Evolutionary conservation across 2,329 filamentous ascomycete genomes (phyloP), one percentile per base, ranked within the genome.

Genomic region (Botrytis squamosa): DNA sequence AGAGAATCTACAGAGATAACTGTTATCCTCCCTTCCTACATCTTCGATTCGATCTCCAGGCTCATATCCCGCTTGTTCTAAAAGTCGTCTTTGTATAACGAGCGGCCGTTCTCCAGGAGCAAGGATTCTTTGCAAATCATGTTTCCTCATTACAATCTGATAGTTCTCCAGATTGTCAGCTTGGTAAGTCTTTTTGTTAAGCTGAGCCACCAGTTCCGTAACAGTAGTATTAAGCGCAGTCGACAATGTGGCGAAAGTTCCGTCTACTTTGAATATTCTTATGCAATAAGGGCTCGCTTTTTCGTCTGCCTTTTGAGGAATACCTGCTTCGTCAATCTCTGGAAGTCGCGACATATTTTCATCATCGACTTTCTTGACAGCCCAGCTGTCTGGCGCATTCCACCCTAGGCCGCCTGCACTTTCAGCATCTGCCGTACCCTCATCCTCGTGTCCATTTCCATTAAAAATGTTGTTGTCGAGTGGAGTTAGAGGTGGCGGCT

Each of bases 351-450:
- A 82, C 70, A 86, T 85, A 75, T 87, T 88, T 72, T 93, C 92
- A 77, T 94, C 91, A 12, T 88, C 89, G 63, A 86, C 86, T 75
- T 90, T 91, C 77, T 93, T 93, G 40, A 98, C 95, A 69, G 93
- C 94, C 96, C 96, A 99, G 81, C 95, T 98, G 82, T 98, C 95
- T 1, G 96, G 95, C 5, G 95, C 95, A 82, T 97, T 93, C 95
- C 95, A 99, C 5, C 89, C 89, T 2, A 91, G 90, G 25, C 75
- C 76, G 42, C 76, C 75, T 33, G 75, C 78, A 57, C 68, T 77
- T 40, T 80, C 77, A n/a, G 77, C 75, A 57, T 81, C 77, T n/a
- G 74, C 62, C 49, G 79, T 81, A 3, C 76, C 77, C 38, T 88
- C 86, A 42, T 82, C 81, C 52, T 88, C 86, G 29, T 81, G 82